These are phyloP conservation scores for Eucalyptus erythrocorys DNA, from an alignment of 345 rosid species.

Conservation along the genomic window DNA sequence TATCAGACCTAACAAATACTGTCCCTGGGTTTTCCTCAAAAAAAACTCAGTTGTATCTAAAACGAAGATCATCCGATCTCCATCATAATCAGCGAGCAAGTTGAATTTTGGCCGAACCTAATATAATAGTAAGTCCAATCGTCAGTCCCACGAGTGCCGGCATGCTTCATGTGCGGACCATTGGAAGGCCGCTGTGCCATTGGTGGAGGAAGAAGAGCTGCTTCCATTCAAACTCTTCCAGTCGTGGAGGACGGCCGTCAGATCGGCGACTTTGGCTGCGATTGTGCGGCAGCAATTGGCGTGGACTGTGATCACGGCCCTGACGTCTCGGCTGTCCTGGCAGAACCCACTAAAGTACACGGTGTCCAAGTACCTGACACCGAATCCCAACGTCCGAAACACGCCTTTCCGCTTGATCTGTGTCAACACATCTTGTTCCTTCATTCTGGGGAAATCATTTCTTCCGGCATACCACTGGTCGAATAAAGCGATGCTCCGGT, in stretches of 20 bases:
- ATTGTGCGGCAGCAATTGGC: slow-evolving; percentile 71
- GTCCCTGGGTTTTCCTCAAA: not conserved
- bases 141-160: not conserved
- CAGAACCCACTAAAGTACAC: slow-evolving; percentile 63
- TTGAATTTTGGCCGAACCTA: not conserved
- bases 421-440: slow-evolving; percentile 62
- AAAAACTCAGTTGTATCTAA: not conserved
- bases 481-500: slow-evolving; percentile 43
- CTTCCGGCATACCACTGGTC: slow-evolving; percentile 46
- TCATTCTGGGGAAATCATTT: slow-evolving; percentile 26
- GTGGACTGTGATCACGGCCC: slow-evolving; percentile 42
- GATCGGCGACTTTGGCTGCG: slow-evolving; percentile 47
- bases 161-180: not conserved
- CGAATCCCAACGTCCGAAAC: slow-evolving; percentile 14
- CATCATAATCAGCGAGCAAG: not conserved
- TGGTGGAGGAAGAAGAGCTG: not conserved
- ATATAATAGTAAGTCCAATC: not conserved
- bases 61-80: not conserved
- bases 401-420: slow-evolving; percentile 23
- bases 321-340: slow-evolving; percentile 29
- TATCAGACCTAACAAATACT: not conserved
- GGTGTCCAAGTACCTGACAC: slow-evolving; percentile 32
- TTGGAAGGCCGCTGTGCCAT: not conserved
- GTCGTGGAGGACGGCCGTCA: slow-evolving; percentile 30
- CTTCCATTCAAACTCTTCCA: slow-evolving; percentile 35